Evolutionary conservation across 495 filamentous ascomycete genomes (phyloP).

Genomic region (Parachaetomium inaequale): DNA sequence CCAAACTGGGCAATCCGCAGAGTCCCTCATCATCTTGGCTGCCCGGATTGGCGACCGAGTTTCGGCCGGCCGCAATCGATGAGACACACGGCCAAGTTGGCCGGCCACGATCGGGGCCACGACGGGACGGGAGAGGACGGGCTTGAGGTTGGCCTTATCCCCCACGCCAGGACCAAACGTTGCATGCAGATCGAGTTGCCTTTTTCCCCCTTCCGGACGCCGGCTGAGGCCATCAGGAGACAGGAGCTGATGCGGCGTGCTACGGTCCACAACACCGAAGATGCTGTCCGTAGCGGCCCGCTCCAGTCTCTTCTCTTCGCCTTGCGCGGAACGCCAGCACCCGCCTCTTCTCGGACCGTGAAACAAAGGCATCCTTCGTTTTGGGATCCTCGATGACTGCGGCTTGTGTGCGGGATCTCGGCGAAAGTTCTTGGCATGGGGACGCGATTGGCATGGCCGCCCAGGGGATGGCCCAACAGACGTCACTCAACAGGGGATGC

Average conservation of each 20-base stretch:
- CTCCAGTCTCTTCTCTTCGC: background rate
- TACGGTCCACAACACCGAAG: background rate
- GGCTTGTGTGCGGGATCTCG: slow-evolving; percentile 13
- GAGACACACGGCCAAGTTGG: background rate
- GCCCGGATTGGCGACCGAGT: background rate
- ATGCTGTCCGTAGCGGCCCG: background rate
- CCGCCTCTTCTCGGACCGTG: slow-evolving; percentile 8
- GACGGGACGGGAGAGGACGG: background rate
- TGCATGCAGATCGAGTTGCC: slow-evolving; percentile 18
- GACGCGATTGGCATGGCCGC: slow-evolving; percentile 16
- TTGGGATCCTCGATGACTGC: background rate
- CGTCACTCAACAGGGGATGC: slow-evolving; percentile 23
- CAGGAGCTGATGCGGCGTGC: background rate
- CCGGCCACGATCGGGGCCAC: background rate
- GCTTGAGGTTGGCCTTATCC: background rate
- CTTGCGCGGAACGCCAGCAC: background rate
- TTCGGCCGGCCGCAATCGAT: background rate
- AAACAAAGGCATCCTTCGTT: slow-evolving; percentile 7
- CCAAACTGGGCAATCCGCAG: slow-evolving; percentile 18
- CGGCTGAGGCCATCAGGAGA: slow-evolving; percentile 15
- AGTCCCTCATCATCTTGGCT: background rate
- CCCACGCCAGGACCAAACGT: slow-evolving; percentile 14
- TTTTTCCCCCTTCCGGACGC: slow-evolving; percentile 18
- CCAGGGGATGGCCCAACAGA: slow-evolving; percentile 1
- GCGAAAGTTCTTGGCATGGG: slow-evolving; percentile 10